phyloP scores from a whole-genome alignment of 257 asterid genomes.

The Jacaranda mimosifolia region DNA sequence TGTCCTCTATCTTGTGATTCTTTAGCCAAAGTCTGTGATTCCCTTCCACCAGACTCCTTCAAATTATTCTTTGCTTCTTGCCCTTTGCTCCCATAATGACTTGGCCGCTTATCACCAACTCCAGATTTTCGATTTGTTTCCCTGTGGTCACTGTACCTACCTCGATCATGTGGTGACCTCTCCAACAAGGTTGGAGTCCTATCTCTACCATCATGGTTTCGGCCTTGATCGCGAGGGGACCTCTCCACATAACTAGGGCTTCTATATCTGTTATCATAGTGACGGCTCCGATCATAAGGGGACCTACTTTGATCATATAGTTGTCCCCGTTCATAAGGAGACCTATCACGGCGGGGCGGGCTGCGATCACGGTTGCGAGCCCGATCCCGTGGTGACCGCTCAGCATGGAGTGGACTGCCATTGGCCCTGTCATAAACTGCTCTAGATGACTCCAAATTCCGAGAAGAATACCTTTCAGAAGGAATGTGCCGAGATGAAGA shows the following conservation, averaged over 20 bases:
- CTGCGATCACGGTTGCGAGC: slow-evolving; percentile 64
- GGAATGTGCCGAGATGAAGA: slow-evolving; percentile 60
- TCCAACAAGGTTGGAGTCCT: slow-evolving; percentile 64
- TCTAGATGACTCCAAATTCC: slow-evolving; percentile 74
- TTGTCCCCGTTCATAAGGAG: slow-evolving; percentile 59
- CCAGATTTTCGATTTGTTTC: slow-evolving; percentile 66
- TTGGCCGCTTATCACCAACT: slow-evolving; percentile 57
- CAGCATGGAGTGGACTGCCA: slow-evolving; percentile 78
- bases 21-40: slow-evolving; percentile 48
- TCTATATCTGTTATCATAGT: slow-evolving; percentile 66
- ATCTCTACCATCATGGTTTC: slow-evolving; percentile 71
- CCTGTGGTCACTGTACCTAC: slow-evolving; percentile 51
- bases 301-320: slow-evolving; percentile 75
- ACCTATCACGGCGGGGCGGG: slow-evolving; percentile 59
- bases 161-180: slow-evolving; percentile 70
- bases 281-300: slow-evolving; percentile 74
- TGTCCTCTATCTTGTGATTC: slow-evolving; percentile 62
- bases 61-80: slow-evolving; percentile 65
- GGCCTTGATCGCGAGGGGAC: slow-evolving; percentile 54
- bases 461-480: slow-evolving; percentile 81
- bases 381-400: slow-evolving; percentile 78
- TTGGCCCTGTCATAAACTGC: slow-evolving; percentile 63
- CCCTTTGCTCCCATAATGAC: slow-evolving; percentile 61
- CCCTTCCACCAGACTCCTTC: slow-evolving; percentile 62
- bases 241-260: slow-evolving; percentile 59